Percentiles rank a stretch among this genome's conserved stretches.
Conservation (phyloP, 2,329 filamentous ascomycete species). For the Fusarium clavum region DNA sequence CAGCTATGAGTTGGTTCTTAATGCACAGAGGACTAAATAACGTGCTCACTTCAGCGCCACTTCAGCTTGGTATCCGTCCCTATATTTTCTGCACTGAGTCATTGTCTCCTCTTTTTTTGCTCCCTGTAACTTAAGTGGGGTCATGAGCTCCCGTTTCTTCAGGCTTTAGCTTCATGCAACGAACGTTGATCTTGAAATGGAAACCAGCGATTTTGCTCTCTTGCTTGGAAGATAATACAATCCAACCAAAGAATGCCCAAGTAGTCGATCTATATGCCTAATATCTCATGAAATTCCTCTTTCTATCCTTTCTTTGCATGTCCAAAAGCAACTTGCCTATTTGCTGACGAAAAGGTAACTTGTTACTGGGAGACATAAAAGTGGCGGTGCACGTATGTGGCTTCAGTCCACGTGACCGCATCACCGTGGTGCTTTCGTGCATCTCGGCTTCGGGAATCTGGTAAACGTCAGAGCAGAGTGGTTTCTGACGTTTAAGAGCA, state of each 20-base stretch:
- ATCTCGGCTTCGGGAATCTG: conserved; percentile 44
- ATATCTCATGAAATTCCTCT: neutral
- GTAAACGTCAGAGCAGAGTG: conserved; percentile 49
- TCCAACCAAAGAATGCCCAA: neutral
- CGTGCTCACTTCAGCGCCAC: neutral
- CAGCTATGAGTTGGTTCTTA: neutral
- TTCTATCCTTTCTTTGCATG: neutral
- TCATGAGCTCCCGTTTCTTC: neutral
- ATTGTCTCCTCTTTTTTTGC: neutral
- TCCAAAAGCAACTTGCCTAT: neutral
- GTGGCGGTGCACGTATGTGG: conserved; percentile 42
- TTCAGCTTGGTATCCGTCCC: neutral
- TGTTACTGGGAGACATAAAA: conserved; percentile 33
- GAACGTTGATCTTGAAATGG: neutral
- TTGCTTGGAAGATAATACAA: neutral
- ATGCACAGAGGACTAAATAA: neutral
- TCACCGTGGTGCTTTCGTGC: conserved; percentile 39
- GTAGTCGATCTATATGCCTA: neutral
- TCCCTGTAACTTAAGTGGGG: neutral
- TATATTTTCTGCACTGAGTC: neutral
- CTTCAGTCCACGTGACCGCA: conserved; percentile 47
- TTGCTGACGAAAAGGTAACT: conserved; percentile 42
- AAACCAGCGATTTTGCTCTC: neutral
- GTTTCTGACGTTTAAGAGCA: conserved; percentile 48
- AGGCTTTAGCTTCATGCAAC: neutral